phyloP scores from a whole-genome alignment of 176 grass and related monocot species.

The Bothriochloa decipiens region DNA sequence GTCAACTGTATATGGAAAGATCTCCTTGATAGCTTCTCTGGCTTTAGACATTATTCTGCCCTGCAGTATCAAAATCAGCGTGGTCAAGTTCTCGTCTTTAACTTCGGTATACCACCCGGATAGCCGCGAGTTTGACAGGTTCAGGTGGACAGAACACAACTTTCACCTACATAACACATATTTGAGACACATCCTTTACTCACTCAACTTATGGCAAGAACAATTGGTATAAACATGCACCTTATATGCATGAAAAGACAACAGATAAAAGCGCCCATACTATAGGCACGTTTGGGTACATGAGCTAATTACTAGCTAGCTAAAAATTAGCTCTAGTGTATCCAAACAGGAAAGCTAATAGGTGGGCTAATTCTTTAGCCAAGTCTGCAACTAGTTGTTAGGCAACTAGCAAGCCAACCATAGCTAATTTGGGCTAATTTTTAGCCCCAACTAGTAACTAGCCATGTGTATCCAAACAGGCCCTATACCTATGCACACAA shows the following conservation, averaged over 20 bases:
- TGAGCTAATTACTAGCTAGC: neutral
- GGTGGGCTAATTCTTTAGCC: neutral
- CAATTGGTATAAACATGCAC: neutral
- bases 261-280: neutral
- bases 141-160: slow-evolving; percentile 67
- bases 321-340: neutral
- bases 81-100: slow-evolving; percentile 54
- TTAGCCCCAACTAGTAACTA: neutral
- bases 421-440: neutral
- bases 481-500: neutral
- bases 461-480: neutral
- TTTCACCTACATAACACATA: slow-evolving; percentile 58
- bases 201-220: neutral
- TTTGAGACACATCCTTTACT: slow-evolving; percentile 14
- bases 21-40: slow-evolving; percentile 68
- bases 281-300: neutral
- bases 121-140: slow-evolving; percentile 64
- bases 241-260: slow-evolving; percentile 22
- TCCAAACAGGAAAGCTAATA: no score
- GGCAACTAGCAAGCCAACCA: neutral
- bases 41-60: slow-evolving; percentile 65
- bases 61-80: slow-evolving; percentile 71
- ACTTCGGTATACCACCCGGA: slow-evolving; percentile 43
- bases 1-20: slow-evolving; percentile 75
- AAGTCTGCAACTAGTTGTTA: neutral